Evolutionary conservation across 345 rosid species (phyloP).

Genomic region (Citrus cavaleriei): DNA sequence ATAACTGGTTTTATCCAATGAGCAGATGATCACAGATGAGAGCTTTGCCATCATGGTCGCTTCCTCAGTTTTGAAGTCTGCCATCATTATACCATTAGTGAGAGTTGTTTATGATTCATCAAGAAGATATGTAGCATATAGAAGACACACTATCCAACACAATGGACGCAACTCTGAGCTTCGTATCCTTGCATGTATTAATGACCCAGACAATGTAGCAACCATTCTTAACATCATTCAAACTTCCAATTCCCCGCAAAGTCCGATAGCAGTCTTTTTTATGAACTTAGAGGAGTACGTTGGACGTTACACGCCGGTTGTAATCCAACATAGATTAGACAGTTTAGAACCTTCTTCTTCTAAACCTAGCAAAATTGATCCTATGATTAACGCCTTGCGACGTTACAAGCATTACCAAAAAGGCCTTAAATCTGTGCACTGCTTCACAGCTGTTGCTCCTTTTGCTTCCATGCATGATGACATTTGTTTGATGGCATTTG

Average conservation of each 20-base stretch:
- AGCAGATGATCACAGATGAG: constrained; percentile 14
- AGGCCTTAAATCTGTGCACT: constrained; percentile 21
- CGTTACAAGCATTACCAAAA: constrained; percentile 7
- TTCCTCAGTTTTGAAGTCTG: constrained; percentile 18
- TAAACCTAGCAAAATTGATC: background rate
- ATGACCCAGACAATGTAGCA: constrained; percentile 27
- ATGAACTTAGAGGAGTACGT: constrained; percentile 34
- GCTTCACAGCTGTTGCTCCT: constrained; percentile 39
- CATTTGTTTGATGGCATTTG: constrained; percentile 32
- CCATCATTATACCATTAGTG: constrained; percentile 16
- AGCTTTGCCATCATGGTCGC: constrained; percentile 26
- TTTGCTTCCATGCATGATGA: constrained; percentile 41
- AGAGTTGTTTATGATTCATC: constrained; percentile 28
- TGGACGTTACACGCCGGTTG: constrained; percentile 3
- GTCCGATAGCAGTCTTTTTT: constrained; percentile 27
- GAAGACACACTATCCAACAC: constrained; percentile 30
- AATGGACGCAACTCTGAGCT: constrained; percentile 18
- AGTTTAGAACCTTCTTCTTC: background rate
- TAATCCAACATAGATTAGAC: background rate
- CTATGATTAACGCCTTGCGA: constrained; percentile 9
- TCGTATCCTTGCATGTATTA: constrained; percentile 38
- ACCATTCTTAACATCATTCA: constrained; percentile 30
- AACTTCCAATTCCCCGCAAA: constrained; percentile 25
- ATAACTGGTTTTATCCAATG: too few species aligned
- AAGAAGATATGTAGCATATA: constrained; percentile 39